Evolutionary conservation across 192 early-diverging fungal species (phyloP).

Genomic region (Phlyctochytrium bullatum): DNA sequence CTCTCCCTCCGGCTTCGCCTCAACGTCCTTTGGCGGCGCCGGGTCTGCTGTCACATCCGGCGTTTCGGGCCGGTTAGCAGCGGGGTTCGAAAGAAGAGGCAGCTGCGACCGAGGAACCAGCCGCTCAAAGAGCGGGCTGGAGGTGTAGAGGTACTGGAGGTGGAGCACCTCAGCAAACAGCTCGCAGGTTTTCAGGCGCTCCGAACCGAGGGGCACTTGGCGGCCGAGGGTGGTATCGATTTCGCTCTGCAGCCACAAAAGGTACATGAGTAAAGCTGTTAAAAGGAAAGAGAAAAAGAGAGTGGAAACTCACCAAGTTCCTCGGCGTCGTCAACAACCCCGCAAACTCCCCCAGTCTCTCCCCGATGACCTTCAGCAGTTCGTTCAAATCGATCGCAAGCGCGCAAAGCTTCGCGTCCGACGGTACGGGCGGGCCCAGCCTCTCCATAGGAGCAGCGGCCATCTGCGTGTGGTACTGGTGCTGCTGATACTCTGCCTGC

Average conservation of each 20-base stretch:
- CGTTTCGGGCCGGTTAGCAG: constrained; percentile 3
- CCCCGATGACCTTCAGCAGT: constrained; percentile 81
- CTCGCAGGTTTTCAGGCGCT: constrained; percentile 94
- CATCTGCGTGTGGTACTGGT: constrained; percentile 49
- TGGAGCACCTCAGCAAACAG: constrained; percentile 98
- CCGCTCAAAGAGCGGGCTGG: constrained; percentile 56
- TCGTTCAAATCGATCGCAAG: constrained; percentile 81
- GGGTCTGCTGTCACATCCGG: constrained; percentile 1
- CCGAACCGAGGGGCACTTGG: constrained; percentile 84
- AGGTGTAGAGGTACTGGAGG: constrained; percentile 63
- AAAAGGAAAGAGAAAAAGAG: constrained; percentile 8
- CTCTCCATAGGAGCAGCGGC: constrained; percentile 19
- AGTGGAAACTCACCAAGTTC: constrained; percentile 57
- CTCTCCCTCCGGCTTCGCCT: constrained; percentile 1
- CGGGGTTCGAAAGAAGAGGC: constrained; percentile 3
- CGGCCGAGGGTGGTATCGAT: constrained; percentile 79
- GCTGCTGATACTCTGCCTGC: constrained; percentile 57
- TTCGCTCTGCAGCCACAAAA: constrained; percentile 39
- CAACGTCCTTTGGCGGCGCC: background rate
- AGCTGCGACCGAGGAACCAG: constrained; percentile 17
- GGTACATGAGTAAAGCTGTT: background rate
- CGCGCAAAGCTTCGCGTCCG: constrained; percentile 48
- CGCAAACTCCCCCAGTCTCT: constrained; percentile 74
- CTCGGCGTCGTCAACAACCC: constrained; percentile 71
- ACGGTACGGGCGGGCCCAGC: constrained; percentile 29